Conservation (phyloP, 2,329 filamentous ascomycete genomes). For the Fusarium sp. region DNA sequence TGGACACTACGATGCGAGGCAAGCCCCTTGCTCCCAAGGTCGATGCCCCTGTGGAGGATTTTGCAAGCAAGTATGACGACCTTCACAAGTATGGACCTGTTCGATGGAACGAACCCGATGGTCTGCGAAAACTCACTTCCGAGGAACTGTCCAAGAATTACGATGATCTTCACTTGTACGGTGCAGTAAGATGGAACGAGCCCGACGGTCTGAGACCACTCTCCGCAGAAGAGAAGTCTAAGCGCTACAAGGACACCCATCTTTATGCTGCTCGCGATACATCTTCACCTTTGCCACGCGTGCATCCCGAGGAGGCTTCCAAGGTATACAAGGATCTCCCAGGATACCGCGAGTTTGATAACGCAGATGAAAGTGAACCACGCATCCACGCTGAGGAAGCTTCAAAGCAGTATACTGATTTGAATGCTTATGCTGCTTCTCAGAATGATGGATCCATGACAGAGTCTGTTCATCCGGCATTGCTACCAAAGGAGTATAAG, state of each 20-base stretch:
- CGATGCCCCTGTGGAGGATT: slow-evolving; percentile 47
- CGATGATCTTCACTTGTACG: slow-evolving; percentile 56
- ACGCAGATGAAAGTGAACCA: slow-evolving; percentile 41
- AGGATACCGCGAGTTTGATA: slow-evolving; percentile 47
- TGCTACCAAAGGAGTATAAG: slow-evolving; percentile 53
- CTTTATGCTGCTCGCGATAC: slow-evolving; percentile 51
- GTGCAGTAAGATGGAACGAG: slow-evolving; percentile 55
- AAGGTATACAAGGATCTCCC: slow-evolving; percentile 51
- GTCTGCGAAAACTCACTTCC: slow-evolving; percentile 51
- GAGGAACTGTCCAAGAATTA: slow-evolving; percentile 57
- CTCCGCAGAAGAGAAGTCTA: slow-evolving; percentile 56
- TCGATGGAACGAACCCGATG: slow-evolving; percentile 57
- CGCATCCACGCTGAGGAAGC: slow-evolving; percentile 53
- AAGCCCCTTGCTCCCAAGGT: slow-evolving; percentile 56
- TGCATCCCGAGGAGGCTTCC: slow-evolving; percentile 50
- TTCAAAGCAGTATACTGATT: slow-evolving; percentile 55
- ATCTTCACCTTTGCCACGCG: slow-evolving; percentile 24
- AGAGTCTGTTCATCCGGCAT: slow-evolving; percentile 49
- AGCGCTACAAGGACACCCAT: slow-evolving; percentile 56
- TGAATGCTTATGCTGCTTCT: slow-evolving; percentile 52
- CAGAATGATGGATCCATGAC: slow-evolving; percentile 43
- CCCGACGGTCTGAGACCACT: slow-evolving; percentile 51
- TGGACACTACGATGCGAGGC: slow-evolving; percentile 52
- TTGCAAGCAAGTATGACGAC: slow-evolving; percentile 57
- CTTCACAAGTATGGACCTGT: slow-evolving; percentile 57